Evolutionary conservation across 2,329 filamentous ascomycete species (phyloP).

Genomic region (Aspergillus oerlinghausenensis): DNA sequence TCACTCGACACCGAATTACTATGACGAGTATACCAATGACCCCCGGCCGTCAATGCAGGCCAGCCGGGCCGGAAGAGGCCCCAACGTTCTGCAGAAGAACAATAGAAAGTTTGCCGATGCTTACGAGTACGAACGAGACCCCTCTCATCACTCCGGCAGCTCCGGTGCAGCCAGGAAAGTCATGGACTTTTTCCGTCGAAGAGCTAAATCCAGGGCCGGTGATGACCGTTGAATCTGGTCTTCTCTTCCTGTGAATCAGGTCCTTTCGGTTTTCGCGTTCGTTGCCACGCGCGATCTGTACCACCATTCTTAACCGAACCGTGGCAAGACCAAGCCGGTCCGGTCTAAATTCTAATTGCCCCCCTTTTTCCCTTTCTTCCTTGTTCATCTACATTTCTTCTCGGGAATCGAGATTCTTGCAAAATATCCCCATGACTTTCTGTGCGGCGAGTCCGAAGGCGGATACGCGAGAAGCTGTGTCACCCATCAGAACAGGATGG

Average conservation of each 20-base stretch:
- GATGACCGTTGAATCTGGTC: slow-evolving; percentile 30
- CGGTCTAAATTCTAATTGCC: background rate
- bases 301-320: background rate
- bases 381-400: background rate
- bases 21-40: slow-evolving; percentile 48
- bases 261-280: slow-evolving; percentile 8
- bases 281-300: slow-evolving; percentile 4
- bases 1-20: slow-evolving; percentile 35
- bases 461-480: slow-evolving; percentile 1
- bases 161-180: slow-evolving; percentile 84
- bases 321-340: background rate
- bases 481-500: slow-evolving; percentile 7
- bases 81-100: slow-evolving; percentile 72
- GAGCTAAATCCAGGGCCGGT: slow-evolving; percentile 67
- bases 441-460: background rate
- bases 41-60: slow-evolving; percentile 41
- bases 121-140: slow-evolving; percentile 65
- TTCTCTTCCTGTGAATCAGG: background rate
- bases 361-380: background rate
- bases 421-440: background rate
- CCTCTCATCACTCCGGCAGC: slow-evolving; percentile 69
- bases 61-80: slow-evolving; percentile 34
- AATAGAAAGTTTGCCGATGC: slow-evolving; percentile 83
- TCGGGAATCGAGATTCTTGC: background rate
- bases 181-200: slow-evolving; percentile 95